Conservation (phyloP, 1,284 basidiomycete species). For the Kwoniella shivajii region DNA sequence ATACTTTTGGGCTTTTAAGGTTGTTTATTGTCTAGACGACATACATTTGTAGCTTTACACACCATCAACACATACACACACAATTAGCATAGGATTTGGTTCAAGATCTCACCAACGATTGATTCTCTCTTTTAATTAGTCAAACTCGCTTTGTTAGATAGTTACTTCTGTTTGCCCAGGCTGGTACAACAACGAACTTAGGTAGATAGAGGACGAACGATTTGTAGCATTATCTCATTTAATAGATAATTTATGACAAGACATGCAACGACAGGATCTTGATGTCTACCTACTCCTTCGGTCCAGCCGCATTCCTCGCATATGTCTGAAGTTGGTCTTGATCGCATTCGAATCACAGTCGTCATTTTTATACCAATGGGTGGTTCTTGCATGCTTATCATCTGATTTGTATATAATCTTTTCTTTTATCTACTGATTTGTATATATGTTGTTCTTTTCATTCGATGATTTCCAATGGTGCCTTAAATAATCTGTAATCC, state of each 20-base stretch:
- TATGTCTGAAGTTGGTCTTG: no score
- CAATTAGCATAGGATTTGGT: conserved; percentile 5
- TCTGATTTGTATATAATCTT: no score
- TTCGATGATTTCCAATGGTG: not conserved
- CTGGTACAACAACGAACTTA: not conserved
- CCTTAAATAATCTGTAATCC: not conserved
- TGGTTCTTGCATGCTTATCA: no score
- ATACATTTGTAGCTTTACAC: conserved; percentile 13
- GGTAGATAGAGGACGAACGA: not conserved
- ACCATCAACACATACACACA: not conserved
- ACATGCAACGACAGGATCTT: conserved; percentile 22
- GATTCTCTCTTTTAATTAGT: conserved; percentile 4
- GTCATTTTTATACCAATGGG: no score
- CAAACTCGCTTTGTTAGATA: no score
- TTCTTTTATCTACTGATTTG: no score
- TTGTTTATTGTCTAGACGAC: not conserved
- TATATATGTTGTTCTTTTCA: not conserved
- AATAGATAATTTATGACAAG: conserved; percentile 4
- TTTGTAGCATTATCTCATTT: conserved; percentile 12
- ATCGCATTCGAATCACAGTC: no score
- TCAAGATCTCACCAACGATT: conserved; percentile 12
- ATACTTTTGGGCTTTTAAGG: conserved; percentile 18
- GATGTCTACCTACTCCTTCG: conserved; percentile 1
- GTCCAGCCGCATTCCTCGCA: no score
- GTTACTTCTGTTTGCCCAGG: not conserved